Evolutionary conservation across 352 stramenopile genomes (phyloP).

Genomic region (Globisporangium cystogenes): DNA sequence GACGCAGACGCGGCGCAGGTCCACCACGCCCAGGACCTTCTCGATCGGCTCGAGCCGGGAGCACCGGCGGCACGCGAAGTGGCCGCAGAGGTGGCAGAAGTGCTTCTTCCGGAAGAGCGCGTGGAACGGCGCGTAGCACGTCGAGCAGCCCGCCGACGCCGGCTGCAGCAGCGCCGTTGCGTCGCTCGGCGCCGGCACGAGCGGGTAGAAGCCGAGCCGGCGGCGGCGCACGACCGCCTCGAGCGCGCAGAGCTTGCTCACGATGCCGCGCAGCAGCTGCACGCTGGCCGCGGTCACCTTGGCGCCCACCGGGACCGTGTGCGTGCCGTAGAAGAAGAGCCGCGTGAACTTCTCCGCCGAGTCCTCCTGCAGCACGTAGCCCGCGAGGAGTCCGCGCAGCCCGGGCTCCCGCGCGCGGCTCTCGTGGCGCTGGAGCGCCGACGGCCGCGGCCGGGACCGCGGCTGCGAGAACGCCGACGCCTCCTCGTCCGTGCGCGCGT

Average conservation of each 20-base stretch:
- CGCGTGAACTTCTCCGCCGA: constrained; percentile 50
- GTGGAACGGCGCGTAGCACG: constrained; percentile 36
- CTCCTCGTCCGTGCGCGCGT: not conserved
- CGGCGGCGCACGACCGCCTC: constrained; percentile 41
- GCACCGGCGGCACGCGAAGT: constrained; percentile 55
- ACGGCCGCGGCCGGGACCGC: not conserved
- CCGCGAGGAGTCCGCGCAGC: constrained; percentile 37
- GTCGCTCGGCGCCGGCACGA: constrained; percentile 19
- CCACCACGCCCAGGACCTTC: constrained; percentile 29
- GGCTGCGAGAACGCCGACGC: not conserved
- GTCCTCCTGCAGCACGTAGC: constrained; percentile 61
- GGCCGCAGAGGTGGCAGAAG: constrained; percentile 49
- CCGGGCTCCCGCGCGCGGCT: not conserved
- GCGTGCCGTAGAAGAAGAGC: constrained; percentile 55
- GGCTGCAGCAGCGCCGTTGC: constrained; percentile 11
- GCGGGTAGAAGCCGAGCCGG: constrained; percentile 43
- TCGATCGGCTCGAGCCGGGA: constrained; percentile 38
- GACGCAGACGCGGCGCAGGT: constrained; percentile 40
- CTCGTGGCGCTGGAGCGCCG: constrained; percentile 7
- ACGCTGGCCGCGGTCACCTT: constrained; percentile 24
- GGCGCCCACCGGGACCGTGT: not conserved
- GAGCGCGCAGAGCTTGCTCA: constrained; percentile 30
- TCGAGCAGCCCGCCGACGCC: constrained; percentile 25
- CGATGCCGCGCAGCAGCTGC: constrained; percentile 42
- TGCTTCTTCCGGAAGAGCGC: constrained; percentile 35